Conservation (phyloP, 257 asterid species). For the Fraxinus excelsior region DNA sequence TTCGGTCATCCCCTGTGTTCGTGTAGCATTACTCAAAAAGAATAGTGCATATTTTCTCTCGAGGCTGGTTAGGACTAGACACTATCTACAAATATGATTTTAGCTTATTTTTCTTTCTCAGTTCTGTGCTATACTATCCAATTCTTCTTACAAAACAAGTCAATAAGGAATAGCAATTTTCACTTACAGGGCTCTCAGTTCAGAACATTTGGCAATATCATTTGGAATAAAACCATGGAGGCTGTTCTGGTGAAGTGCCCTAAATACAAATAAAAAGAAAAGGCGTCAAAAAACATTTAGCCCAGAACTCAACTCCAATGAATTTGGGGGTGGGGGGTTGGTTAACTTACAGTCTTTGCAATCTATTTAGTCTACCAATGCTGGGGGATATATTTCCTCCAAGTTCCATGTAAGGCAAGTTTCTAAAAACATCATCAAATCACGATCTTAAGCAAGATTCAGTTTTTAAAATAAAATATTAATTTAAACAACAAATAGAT, state of each 20-base stretch:
- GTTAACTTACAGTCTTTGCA: slow-evolving; percentile 79
- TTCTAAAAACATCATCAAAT: slow-evolving; percentile 46
- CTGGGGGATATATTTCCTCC: slow-evolving; percentile 85
- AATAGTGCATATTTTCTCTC: neutral
- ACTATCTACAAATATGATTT: no score
- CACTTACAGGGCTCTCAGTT: slow-evolving; percentile 89
- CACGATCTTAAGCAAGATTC: neutral
- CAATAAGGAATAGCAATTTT: neutral
- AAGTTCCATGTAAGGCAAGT: slow-evolving; percentile 83
- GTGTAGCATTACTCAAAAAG: no score
- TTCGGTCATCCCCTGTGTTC: no score
- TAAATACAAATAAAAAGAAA: slow-evolving; percentile 23
- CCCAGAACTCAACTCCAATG: neutral
- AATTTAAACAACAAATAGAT: neutral
- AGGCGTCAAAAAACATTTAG: slow-evolving; percentile 5
- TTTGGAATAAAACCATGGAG: slow-evolving; percentile 81
- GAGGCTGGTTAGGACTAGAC: no score
- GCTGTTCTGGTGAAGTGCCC: slow-evolving; percentile 94
- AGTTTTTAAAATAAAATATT: neutral
- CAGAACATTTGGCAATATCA: slow-evolving; percentile 73
- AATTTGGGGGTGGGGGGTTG: neutral
- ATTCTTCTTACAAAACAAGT: neutral
- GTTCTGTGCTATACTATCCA: neutral
- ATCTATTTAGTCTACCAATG: slow-evolving; percentile 67
- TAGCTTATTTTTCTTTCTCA: no score